Conservation (phyloP, 257 asterid species). For the Nyctanthes arbortristis region DNA sequence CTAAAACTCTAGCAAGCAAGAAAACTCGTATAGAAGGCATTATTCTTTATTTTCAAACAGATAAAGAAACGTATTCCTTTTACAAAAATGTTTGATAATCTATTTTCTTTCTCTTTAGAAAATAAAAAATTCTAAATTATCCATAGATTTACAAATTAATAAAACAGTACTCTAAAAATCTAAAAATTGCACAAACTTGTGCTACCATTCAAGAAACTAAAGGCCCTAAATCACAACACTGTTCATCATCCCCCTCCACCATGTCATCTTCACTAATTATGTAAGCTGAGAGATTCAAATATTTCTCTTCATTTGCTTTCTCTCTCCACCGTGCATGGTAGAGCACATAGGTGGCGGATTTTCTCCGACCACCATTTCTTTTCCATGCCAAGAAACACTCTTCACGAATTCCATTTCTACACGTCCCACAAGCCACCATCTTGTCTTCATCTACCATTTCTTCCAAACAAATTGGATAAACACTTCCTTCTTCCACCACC, state of each 20-base stretch:
- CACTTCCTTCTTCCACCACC: constrained; percentile 47
- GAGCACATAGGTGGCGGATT: constrained; percentile 75
- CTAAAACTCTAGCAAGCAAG: no score
- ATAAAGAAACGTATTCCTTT: not conserved
- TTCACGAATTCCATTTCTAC: constrained; percentile 73
- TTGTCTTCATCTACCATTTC: constrained; percentile 66
- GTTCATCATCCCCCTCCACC: constrained; percentile 44
- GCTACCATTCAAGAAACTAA: not conserved
- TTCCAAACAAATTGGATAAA: constrained; percentile 88
- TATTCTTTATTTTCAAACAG: no score
- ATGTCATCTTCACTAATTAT: constrained; percentile 52
- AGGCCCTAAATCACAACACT: constrained; percentile 33
- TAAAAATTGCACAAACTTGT: not conserved
- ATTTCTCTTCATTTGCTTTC: constrained; percentile 55
- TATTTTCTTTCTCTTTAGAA: not conserved
- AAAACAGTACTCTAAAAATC: not conserved
- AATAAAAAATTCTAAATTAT: not conserved
- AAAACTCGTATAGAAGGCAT: no score
- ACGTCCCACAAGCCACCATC: constrained; percentile 67
- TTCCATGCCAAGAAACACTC: constrained; percentile 87
- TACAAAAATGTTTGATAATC: not conserved
- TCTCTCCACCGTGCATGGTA: constrained; percentile 92
- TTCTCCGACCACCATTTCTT: constrained; percentile 66
- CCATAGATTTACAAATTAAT: no score
- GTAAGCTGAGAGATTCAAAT: constrained; percentile 78